Conservation (phyloP, 2,329 filamentous ascomycete species). For the Sclerotiophoma versabilis region DNA sequence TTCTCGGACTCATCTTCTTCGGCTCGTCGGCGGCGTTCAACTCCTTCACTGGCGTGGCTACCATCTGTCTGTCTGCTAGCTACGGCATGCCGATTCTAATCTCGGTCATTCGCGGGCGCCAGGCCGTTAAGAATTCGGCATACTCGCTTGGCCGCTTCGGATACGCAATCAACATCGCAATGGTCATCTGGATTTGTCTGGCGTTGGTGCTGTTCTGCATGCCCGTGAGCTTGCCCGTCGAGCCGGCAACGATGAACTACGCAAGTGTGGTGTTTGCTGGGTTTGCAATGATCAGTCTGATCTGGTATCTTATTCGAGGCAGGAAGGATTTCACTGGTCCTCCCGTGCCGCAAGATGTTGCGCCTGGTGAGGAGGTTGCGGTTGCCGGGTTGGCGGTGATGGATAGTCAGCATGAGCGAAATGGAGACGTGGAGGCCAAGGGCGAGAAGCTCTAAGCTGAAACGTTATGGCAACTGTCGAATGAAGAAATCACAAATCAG, state of each 20-base stretch:
- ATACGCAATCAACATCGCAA: slow-evolving; percentile 70
- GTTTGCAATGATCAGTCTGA: slow-evolving; percentile 46
- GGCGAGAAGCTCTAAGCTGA: slow-evolving; percentile 23
- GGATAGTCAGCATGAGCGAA: slow-evolving; percentile 37
- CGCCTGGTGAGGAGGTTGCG: slow-evolving; percentile 43
- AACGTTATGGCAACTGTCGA: not conserved
- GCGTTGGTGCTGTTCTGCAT: slow-evolving; percentile 79
- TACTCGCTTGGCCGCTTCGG: slow-evolving; percentile 76
- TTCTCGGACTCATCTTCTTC: slow-evolving; percentile 81
- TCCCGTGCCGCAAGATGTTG: slow-evolving; percentile 46
- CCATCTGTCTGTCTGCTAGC: slow-evolving; percentile 77
- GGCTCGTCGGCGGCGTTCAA: slow-evolving; percentile 79
- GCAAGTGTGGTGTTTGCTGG: slow-evolving; percentile 52
- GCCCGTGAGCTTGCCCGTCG: slow-evolving; percentile 59
- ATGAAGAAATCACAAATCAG: not conserved
- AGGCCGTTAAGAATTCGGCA: slow-evolving; percentile 68
- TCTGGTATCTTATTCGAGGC: slow-evolving; percentile 49
- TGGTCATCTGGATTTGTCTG: slow-evolving; percentile 74
- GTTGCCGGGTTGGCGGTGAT: slow-evolving; percentile 41
- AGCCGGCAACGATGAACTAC: slow-evolving; percentile 54
- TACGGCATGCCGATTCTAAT: slow-evolving; percentile 80
- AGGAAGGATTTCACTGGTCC: slow-evolving; percentile 49
- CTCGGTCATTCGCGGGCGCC: slow-evolving; percentile 70
- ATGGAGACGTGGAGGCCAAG: slow-evolving; percentile 33
- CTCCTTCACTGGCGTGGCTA: slow-evolving; percentile 80